Evolutionary conservation across 164 flowering plant genomes (phyloP).

Genomic region (Warburgia ugandensis): DNA sequence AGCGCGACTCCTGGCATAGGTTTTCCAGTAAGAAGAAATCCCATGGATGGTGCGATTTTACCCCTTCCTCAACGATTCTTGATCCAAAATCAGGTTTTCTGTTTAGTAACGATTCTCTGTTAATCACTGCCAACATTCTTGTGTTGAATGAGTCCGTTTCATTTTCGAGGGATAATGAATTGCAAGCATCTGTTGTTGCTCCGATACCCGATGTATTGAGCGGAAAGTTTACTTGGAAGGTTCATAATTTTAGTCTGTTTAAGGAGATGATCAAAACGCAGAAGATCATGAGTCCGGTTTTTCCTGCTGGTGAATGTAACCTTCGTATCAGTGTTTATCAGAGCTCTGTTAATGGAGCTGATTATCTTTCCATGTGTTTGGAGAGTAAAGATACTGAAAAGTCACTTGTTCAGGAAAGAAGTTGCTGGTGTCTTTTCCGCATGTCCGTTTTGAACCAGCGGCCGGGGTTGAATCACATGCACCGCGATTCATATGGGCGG

Average conservation of each 20-base stretch:
- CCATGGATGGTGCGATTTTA: slow-evolving; percentile 97
- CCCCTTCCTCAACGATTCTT: slow-evolving; percentile 52
- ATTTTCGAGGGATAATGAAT: slow-evolving; percentile 52
- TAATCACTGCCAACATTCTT: slow-evolving; percentile 78
- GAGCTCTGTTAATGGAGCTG: slow-evolving; percentile 75
- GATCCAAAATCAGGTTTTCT: slow-evolving; percentile 64
- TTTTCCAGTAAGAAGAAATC: slow-evolving; percentile 90
- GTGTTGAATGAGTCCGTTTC: slow-evolving; percentile 66
- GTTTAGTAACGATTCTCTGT: slow-evolving; percentile 38
- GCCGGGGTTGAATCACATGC: slow-evolving; percentile 77
- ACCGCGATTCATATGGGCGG: slow-evolving; percentile 87
- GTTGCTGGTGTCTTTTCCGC: slow-evolving; percentile 96
- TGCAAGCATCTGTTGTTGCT: slow-evolving; percentile 11
- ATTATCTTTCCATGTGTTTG: slow-evolving; percentile 86
- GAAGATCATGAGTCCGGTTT: slow-evolving; percentile 95
- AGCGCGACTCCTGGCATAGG: slow-evolving; percentile 89
- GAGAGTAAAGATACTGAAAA: slow-evolving; percentile 96
- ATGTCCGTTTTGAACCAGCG: slow-evolving; percentile 93
- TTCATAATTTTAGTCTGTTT: slow-evolving; percentile 82
- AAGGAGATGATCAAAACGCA: slow-evolving; percentile 95
- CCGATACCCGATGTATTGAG: slow-evolving; percentile 61
- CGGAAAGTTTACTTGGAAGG: slow-evolving; percentile 95
- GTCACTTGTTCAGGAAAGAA: slow-evolving; percentile 47
- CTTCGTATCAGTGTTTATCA: slow-evolving; percentile 90
- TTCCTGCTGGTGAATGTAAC: slow-evolving; percentile 92